Percentiles rank a stretch among this genome's conserved stretches.
Conservation (phyloP, 2,329 filamentous ascomycete genomes). For the Claviceps quebecensis region DNA sequence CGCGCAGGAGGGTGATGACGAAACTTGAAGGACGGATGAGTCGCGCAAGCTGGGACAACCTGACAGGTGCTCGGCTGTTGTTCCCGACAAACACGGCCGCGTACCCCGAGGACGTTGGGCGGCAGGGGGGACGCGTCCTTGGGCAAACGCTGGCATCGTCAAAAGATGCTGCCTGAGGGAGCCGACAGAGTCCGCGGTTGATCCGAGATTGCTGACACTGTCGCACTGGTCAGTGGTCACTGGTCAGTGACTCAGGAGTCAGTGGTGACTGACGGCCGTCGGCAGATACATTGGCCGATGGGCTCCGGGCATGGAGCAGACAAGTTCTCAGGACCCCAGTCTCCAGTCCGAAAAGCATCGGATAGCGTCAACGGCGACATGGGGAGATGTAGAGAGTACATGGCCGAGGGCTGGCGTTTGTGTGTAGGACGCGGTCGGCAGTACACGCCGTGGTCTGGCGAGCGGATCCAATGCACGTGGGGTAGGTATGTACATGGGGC, state of each 20-base stretch:
- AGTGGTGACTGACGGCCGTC: no score
- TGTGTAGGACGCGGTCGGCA: neutral
- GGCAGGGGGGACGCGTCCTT: neutral
- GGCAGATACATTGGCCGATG: neutral
- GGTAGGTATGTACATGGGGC: neutral
- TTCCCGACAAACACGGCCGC: neutral
- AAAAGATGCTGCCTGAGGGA: neutral
- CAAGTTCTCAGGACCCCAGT: neutral
- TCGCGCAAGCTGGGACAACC: neutral
- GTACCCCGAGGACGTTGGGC: neutral
- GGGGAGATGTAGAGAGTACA: neutral
- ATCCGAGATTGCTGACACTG: neutral
- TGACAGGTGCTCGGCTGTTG: no score
- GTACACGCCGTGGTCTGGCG: neutral
- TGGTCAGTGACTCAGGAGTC: no score
- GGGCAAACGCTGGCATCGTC: neutral
- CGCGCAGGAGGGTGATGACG: neutral
- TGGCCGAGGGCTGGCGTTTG: neutral
- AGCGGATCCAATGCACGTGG: neutral
- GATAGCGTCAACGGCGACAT: neutral
- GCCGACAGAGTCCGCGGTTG: neutral
- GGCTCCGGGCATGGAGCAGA: neutral
- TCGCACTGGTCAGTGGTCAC: no score
- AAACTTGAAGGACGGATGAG: neutral
- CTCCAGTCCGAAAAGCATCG: slow-evolving; percentile 2